A percentile compares a stretch with the other conserved stretches of the same genome.
Conservation (phyloP, 306 rosid genomes). For the Crotalaria pallida region DNA sequence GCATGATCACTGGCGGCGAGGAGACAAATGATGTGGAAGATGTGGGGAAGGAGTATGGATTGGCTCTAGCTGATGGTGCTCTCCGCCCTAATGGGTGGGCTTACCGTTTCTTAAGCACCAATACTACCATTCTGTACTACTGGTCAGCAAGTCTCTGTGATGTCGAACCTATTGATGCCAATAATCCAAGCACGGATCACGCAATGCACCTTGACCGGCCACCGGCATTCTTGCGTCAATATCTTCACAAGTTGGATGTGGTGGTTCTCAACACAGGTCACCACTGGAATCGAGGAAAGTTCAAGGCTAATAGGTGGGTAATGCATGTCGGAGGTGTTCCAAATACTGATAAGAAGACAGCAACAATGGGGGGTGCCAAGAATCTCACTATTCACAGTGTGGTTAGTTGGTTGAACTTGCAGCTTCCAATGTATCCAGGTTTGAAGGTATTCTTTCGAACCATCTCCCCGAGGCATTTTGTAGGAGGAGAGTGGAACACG, state of each 20-base stretch:
- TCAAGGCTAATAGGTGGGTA: conserved; percentile 65
- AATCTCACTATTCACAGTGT: conserved; percentile 57
- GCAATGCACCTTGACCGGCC: conserved; percentile 89
- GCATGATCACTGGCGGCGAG: conserved; percentile 68
- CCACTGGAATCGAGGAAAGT: conserved; percentile 91
- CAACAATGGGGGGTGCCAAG: conserved; percentile 57
- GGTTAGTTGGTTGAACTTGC: conserved; percentile 57
- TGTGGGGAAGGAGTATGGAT: conserved; percentile 49
- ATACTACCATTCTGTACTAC: conserved; percentile 60
- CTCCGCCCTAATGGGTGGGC: conserved; percentile 62
- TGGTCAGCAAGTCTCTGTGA: conserved; percentile 68
- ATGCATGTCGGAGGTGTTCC: conserved; percentile 58
- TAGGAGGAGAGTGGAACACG: conserved; percentile 81
- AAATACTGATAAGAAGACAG: conserved; percentile 46
- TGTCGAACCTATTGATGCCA: conserved; percentile 42
- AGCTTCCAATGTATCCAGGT: conserved; percentile 52
- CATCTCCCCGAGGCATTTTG: conserved; percentile 78
- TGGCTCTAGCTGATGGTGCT: conserved; percentile 31
- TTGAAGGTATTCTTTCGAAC: conserved; percentile 59
- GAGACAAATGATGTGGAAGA: conserved; percentile 44
- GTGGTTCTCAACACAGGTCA: conserved; percentile 82
- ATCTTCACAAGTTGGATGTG: conserved; percentile 44
- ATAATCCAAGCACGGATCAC: conserved; percentile 32
- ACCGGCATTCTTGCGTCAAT: conserved; percentile 43
- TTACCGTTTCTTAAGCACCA: conserved; percentile 47